phyloP scores from a whole-genome alignment of 2,329 filamentous ascomycete genomes.

The Neonectria coccinea region DNA sequence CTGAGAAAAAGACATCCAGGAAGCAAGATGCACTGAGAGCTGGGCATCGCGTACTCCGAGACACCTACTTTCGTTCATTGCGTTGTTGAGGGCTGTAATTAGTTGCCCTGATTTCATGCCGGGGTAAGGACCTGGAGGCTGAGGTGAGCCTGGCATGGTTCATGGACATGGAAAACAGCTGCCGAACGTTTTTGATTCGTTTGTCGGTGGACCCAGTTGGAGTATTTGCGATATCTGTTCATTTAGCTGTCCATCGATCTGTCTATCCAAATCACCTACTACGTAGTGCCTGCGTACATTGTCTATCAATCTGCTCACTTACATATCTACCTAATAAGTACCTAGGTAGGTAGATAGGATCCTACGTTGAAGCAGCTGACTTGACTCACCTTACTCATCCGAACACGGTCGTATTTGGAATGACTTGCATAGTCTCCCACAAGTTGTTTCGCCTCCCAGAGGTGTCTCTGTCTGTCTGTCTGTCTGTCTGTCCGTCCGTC shows the following conservation, averaged over 20 bases:
- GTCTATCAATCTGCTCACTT: too few relatives aligned
- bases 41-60: conserved; percentile 20
- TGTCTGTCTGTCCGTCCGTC: neutral
- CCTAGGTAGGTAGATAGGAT: neutral
- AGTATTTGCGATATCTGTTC: neutral
- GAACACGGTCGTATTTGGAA: neutral
- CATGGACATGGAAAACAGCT: neutral
- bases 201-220: neutral
- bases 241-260: neutral
- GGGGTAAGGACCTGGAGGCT: conserved; percentile 13
- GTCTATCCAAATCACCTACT: neutral
- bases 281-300: neutral
- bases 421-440: neutral
- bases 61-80: neutral
- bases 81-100: neutral
- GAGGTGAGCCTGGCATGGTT: conserved; percentile 23
- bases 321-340: neutral
- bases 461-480: neutral
- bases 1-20: neutral
- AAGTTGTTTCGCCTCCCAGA: neutral
- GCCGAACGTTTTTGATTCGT: conserved; percentile 1
- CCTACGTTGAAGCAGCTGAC: neutral
- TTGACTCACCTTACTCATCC: neutral
- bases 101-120: conserved; percentile 1
- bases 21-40: conserved; percentile 11